Evolutionary conservation across 164 flowering plant species (phyloP).

Genomic region (Umbellularia californica): DNA sequence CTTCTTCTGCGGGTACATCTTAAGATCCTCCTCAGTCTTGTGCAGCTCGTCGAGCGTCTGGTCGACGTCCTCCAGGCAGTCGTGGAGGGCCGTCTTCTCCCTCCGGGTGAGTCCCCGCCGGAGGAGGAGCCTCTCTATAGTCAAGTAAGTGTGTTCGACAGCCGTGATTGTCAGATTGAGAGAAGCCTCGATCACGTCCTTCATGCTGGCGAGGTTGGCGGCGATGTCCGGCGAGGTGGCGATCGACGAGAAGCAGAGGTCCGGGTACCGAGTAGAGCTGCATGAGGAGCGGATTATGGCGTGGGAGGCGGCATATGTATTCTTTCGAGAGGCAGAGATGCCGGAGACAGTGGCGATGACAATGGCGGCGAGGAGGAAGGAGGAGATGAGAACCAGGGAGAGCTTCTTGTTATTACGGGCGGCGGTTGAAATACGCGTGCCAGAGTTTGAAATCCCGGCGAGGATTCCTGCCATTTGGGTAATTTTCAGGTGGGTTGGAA

Average conservation of each 20-base stretch:
- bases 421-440: slow-evolving; percentile 16
- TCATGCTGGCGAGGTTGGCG: slow-evolving; percentile 21
- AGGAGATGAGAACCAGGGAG: slow-evolving; percentile 24
- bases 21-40: slow-evolving; percentile 39
- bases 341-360: slow-evolving; percentile 32
- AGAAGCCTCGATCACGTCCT: slow-evolving; percentile 58
- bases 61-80: slow-evolving; percentile 67
- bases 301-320: slow-evolving; percentile 26
- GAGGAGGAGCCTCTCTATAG: slow-evolving; percentile 17
- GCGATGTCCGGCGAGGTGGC: slow-evolving; percentile 25
- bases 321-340: slow-evolving; percentile 24
- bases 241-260: slow-evolving; percentile 59
- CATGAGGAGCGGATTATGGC: slow-evolving; percentile 56
- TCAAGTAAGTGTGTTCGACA: slow-evolving; percentile 43
- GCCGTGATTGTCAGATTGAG: slow-evolving; percentile 45
- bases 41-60: slow-evolving; percentile 72
- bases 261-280: slow-evolving; percentile 52
- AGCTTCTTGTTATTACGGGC: slow-evolving; percentile 34
- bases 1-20: slow-evolving; percentile 46
- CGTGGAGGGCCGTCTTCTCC: slow-evolving; percentile 62
- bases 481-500: slow-evolving; percentile 14
- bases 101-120: slow-evolving; percentile 30
- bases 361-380: slow-evolving; percentile 37
- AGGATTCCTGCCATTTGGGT: slow-evolving; percentile 16
- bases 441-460: slow-evolving; percentile 26